Evolutionary conservation across 2,329 filamentous ascomycete species (phyloP).

Genomic region (Aspergillus proliferans): DNA sequence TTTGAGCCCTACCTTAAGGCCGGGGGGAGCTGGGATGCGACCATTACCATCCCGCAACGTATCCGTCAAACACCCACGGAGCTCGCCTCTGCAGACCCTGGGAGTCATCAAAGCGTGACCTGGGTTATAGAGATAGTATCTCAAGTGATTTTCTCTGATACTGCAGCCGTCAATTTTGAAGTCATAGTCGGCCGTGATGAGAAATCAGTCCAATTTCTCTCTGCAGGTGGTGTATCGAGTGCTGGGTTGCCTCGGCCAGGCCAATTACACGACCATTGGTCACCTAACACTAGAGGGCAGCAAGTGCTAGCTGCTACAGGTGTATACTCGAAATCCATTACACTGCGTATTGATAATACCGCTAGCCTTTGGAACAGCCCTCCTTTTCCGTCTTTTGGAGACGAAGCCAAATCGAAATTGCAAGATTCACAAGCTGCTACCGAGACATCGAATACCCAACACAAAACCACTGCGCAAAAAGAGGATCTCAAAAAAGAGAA

Average conservation of each 20-base stretch:
- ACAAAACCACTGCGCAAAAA: conserved; percentile 4
- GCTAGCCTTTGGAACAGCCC: conserved; percentile 90
- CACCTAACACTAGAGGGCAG: conserved; percentile 49
- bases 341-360: conserved; percentile 78
- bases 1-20: conserved; percentile 97
- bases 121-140: conserved; percentile 91
- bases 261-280: conserved; percentile 69
- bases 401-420: conserved; percentile 14
- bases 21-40: conserved; percentile 76
- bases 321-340: conserved; percentile 76
- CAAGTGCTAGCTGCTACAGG: conserved; percentile 62
- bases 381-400: conserved; percentile 61
- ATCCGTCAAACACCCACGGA: conserved; percentile 55
- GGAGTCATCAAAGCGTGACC: conserved; percentile 53
- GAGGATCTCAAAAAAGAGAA: conserved; percentile 41
- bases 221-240: conserved; percentile 49
- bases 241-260: conserved; percentile 54
- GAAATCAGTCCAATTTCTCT: conserved; percentile 67
- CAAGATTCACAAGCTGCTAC: conserved; percentile 13
- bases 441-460: conserved; percentile 5
- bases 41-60: conserved; percentile 71
- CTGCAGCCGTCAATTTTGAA: conserved; percentile 82
- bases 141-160: conserved; percentile 88
- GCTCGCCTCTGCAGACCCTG: conserved; percentile 18
- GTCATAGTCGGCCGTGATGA: conserved; percentile 78